phyloP scores from a whole-genome alignment of 2,329 filamentous ascomycete species.

The Whalleya microplaca region DNA sequence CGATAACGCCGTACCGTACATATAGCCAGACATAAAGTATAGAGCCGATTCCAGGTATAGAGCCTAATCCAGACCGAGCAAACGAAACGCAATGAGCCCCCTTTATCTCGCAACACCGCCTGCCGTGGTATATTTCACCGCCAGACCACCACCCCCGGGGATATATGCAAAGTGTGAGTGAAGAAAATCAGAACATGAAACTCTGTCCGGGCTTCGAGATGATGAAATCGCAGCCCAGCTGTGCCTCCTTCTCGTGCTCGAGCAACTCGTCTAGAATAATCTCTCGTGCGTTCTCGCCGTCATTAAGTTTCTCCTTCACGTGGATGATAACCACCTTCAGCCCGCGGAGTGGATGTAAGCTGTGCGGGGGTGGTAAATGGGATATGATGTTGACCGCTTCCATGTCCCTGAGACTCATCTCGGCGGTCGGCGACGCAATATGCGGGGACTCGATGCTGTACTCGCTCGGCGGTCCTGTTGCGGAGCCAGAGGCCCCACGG shows the following conservation, averaged over 20 bases:
- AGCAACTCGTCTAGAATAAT: constrained; percentile 71
- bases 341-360: constrained; percentile 62
- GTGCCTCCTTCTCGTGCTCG: constrained; percentile 65
- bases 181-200: constrained; percentile 49
- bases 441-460: constrained; percentile 44
- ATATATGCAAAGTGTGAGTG: constrained; percentile 11
- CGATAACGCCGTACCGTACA: constrained; percentile 13
- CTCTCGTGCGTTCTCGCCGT: constrained; percentile 67
- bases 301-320: constrained; percentile 82
- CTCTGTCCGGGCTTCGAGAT: constrained; percentile 70
- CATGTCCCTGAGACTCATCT: constrained; percentile 46
- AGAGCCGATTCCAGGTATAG: too few relatives aligned
- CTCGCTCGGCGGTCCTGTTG: constrained; percentile 17
- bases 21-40: constrained; percentile 4
- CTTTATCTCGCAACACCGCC: constrained; percentile 1
- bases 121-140: constrained; percentile 9
- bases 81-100: not conserved
- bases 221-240: constrained; percentile 79
- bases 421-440: constrained; percentile 51
- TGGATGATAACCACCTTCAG: constrained; percentile 88
- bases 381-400: constrained; percentile 28
- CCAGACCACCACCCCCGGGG: not conserved
- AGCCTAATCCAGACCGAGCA: constrained; percentile 8
- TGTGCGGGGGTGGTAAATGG: constrained; percentile 21
- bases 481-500: constrained; percentile 18